phyloP scores from a whole-genome alignment of 2,329 filamentous ascomycete species.

The Penicillium sp. region DNA sequence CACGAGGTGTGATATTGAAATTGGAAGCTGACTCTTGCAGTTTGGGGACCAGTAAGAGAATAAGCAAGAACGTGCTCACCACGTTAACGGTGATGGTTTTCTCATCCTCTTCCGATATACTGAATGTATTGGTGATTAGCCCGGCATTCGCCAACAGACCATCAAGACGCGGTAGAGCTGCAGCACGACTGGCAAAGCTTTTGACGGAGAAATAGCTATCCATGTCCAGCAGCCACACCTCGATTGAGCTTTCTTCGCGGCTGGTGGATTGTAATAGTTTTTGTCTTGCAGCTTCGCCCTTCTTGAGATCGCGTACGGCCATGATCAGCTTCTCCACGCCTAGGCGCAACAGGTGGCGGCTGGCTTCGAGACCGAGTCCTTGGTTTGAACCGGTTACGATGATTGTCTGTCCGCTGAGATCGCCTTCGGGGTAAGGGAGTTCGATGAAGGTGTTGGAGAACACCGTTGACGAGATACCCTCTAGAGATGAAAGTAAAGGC shows the following conservation, averaged over 20 bases:
- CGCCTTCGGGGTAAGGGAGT: conserved; percentile 14
- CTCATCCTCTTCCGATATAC: conserved; percentile 9
- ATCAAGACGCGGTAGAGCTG: conserved; percentile 34
- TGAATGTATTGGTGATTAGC: conserved; percentile 48
- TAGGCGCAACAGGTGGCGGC: conserved; percentile 8
- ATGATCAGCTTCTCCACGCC: conserved; percentile 10
- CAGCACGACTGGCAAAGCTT: conserved; percentile 29
- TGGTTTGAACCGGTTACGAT: conserved; percentile 55
- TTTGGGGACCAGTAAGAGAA: conserved; percentile 50
- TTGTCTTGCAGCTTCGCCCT: conserved; percentile 9
- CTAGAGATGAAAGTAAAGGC: conserved; percentile 2
- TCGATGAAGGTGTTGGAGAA: conserved; percentile 10
- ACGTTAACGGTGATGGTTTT: conserved; percentile 38
- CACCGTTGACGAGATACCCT: conserved; percentile 2
- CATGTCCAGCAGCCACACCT: conserved; percentile 38
- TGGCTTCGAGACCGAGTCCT: conserved; percentile 14
- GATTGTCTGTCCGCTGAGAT: conserved; percentile 10
- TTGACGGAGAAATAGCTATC: conserved; percentile 33
- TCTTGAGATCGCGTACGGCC: conserved; percentile 8
- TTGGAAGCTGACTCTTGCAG: conserved; percentile 28
- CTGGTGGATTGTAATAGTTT: conserved; percentile 7
- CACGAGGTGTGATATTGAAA: conserved; percentile 17
- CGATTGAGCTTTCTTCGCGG: conserved; percentile 2
- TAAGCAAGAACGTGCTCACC: conserved; percentile 51
- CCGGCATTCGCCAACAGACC: conserved; percentile 42